phyloP scores from a whole-genome alignment of 257 asterid genomes.

The Primulina tabacum region DNA sequence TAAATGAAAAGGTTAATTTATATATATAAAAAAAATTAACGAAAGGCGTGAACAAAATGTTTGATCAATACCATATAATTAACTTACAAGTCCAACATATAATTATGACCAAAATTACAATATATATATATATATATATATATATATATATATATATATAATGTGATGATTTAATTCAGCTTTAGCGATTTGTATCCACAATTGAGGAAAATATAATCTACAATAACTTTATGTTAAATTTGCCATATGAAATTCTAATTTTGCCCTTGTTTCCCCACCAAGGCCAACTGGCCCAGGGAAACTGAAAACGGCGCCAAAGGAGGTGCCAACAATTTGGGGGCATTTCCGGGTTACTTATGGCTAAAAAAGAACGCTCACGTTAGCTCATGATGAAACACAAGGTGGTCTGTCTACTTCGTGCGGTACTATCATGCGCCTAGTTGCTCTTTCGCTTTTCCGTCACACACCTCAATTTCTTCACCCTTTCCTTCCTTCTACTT shows the following conservation, averaged over 20 bases:
- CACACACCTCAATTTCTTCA: slow-evolving; percentile 14
- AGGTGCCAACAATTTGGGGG: neutral
- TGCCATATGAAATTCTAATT: too few species aligned
- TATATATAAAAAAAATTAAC: too few species aligned
- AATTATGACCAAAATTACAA: too few species aligned
- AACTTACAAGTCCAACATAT: too few species aligned
- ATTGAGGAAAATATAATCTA: neutral
- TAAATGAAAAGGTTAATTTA: too few species aligned
- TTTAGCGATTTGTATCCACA: neutral
- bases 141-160: too few species aligned
- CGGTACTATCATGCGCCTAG: slow-evolving; percentile 33
- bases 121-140: too few species aligned
- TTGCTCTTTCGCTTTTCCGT: slow-evolving; percentile 29
- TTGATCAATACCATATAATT: too few species aligned
- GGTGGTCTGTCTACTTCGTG: slow-evolving; percentile 37
- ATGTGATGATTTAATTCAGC: neutral
- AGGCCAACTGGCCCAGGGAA: too few species aligned
- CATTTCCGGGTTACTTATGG: neutral
- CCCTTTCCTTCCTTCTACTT: too few species aligned
- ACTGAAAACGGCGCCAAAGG: neutral
- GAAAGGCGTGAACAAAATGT: too few species aligned
- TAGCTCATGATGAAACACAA: slow-evolving; percentile 27
- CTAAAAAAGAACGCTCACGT: neutral
- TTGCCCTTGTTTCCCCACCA: neutral
- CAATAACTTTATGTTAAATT: too few species aligned